These are phyloP conservation scores for Lactarius sanguifluus DNA, from an alignment of 768 basidiomycete genomes.

Conservation along the genomic window DNA sequence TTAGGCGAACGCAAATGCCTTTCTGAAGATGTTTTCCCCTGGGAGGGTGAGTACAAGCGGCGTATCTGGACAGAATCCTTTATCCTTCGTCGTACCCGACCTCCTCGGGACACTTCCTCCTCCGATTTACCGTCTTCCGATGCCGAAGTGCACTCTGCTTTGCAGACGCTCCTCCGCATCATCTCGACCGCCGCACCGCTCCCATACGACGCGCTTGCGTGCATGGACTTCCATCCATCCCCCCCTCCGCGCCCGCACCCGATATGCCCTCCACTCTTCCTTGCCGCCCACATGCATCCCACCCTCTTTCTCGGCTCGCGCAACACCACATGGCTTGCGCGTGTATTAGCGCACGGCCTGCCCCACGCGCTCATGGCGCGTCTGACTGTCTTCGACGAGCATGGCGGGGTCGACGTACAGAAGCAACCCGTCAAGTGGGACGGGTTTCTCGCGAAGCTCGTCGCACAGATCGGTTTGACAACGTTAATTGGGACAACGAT, in stretches of 20 bases:
- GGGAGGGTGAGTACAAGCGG: conserved; percentile 32
- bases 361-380: conserved; percentile 36
- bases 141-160: conserved; percentile 28
- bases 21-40: conserved; percentile 18
- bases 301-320: conserved; percentile 29
- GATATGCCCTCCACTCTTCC: conserved; percentile 39
- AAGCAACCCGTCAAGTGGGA: conserved; percentile 35
- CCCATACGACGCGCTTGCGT: conserved; percentile 31
- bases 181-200: conserved; percentile 38
- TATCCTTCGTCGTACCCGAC: conserved; percentile 26
- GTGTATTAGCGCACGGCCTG: conserved; percentile 36
- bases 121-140: not conserved
- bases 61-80: conserved; percentile 35
- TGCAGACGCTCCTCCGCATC: conserved; percentile 39
- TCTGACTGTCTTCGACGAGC: conserved; percentile 30
- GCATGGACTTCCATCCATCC: conserved; percentile 11
- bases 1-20: not conserved
- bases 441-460: conserved; percentile 40
- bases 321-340: conserved; percentile 41
- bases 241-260: conserved; percentile 23
- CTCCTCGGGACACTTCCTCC: not conserved
- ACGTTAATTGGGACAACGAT: not conserved
- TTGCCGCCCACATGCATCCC: conserved; percentile 31
- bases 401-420: conserved; percentile 29
- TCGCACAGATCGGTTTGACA: conserved; percentile 47